A percentile compares a stretch with the other conserved stretches of the same genome.
These are phyloP conservation scores for Venturia asperata DNA, from an alignment of 2,329 filamentous ascomycete species.

Conservation along the genomic window DNA sequence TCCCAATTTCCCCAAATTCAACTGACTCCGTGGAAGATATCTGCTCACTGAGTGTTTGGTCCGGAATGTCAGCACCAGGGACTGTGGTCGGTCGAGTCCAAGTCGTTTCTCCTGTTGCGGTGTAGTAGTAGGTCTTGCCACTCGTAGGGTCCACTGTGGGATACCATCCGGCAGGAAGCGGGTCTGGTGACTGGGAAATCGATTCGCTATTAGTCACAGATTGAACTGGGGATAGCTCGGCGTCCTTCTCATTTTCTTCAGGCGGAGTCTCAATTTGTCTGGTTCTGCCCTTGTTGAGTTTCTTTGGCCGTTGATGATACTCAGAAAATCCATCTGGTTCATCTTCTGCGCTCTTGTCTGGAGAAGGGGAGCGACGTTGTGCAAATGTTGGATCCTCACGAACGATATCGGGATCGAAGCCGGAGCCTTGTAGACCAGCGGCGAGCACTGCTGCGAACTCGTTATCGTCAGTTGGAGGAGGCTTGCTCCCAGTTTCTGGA, in stretches of 20 bases:
- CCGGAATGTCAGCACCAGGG: not conserved
- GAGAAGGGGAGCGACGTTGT: constrained; percentile 17
- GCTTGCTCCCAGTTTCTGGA: constrained; percentile 5
- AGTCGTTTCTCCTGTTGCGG: not conserved
- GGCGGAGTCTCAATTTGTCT: constrained; percentile 2
- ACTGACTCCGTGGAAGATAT: not conserved
- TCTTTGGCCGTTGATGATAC: constrained; percentile 34
- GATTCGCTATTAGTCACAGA: not conserved
- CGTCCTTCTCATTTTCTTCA: constrained; percentile 20
- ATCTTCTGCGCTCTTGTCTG: constrained; percentile 21
- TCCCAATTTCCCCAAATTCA: not conserved
- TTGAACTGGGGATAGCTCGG: constrained; percentile 17
- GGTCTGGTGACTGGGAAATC: not conserved
- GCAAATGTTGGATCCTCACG: constrained; percentile 23
- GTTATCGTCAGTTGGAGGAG: constrained; percentile 21
- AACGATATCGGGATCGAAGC: constrained; percentile 29
- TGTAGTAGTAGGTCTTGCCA: constrained; percentile 18
- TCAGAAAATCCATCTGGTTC: constrained; percentile 29
- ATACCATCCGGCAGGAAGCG: constrained; percentile 12
- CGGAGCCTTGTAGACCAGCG: constrained; percentile 30
- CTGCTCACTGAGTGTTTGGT: not conserved
- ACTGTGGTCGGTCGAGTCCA: constrained; percentile 9
- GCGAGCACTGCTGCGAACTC: constrained; percentile 30
- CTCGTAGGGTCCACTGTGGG: not conserved
- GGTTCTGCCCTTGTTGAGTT: constrained; percentile 35